Evolutionary conservation across 371 early-diverging fungal genomes (phyloP), one percentile per base, ranked within the genome.

Genomic region (Capillidium rhysosporum): DNA sequence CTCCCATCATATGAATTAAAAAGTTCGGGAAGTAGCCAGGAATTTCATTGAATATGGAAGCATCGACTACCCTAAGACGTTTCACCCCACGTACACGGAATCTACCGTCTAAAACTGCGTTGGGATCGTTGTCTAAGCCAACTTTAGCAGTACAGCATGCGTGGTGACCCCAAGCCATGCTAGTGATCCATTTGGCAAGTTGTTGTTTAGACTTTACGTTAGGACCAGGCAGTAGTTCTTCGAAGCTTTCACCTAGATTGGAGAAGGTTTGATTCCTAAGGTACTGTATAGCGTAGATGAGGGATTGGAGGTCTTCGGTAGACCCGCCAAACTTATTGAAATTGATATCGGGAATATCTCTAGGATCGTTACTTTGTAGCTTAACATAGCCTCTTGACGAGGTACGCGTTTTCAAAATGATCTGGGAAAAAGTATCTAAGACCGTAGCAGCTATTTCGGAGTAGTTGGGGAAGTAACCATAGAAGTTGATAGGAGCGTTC

Each of bases 61-160:
- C 67, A 52, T 73, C 74, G 12, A 71, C 61, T 1, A 73, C 67
- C 4, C 74, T 56, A 16, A 73, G 56, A 1, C 62, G 56, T 1
- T 65, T 59, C 0, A 65, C 44, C 8, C 69, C 69, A 30, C 68
- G 56, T 1, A 73, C 71, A 18, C 59, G 58, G 38, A 73, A 49
- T 26, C 63, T 59, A 23, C 40, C 18, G 52, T 69, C 68, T 14
- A 65, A 69, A 0, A 73, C 73, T 14, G 68, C 63, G 28, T 56
- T 49, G 0, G 61, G 56, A 4, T 64, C 62, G 1, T 54, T 47
- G 12, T 48, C 47, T 0, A 57, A 53, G 0, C 66, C 65, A 65
- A 70, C 65, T 18, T 62, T 47, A 40, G 58, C 54, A 21, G 63
- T 63, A 46, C 63, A 57, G 39, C 60, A 55, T n/a, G 58, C 56